Conservation (phyloP, 1,284 basidiomycete genomes). For the Austroboletus niveus region DNA sequence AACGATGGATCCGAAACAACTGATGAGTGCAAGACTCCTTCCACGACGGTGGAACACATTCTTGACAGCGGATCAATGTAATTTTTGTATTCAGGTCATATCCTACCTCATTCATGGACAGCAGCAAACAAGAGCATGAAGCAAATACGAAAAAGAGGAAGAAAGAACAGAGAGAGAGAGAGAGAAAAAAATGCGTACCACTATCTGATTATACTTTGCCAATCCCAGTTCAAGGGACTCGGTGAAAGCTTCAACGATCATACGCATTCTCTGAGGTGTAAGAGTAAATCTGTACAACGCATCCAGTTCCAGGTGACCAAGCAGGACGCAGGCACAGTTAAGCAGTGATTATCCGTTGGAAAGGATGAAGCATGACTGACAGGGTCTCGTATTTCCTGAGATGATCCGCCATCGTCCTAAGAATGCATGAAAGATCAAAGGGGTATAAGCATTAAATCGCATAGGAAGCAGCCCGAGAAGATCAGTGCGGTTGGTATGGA, state of each 20-base stretch:
- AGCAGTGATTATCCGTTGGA: conserved; percentile 1
- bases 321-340: conserved; percentile 2
- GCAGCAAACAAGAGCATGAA: background rate
- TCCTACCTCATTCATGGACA: conserved; percentile 3
- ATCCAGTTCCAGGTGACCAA: background rate
- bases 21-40: background rate
- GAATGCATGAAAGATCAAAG: background rate
- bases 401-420: conserved; percentile 85
- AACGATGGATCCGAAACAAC: background rate
- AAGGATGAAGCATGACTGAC: conserved; percentile 43
- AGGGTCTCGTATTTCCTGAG: conserved; percentile 83
- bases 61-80: conserved; percentile 3
- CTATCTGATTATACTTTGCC: conserved; percentile 79
- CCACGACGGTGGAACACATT: background rate
- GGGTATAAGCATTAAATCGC: conserved; percentile 5
- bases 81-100: background rate
- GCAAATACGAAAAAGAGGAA: conserved; percentile 2
- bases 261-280: conserved; percentile 92
- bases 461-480: background rate
- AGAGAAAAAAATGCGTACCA: conserved; percentile 58
- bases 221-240: conserved; percentile 89
- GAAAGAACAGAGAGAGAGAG: background rate
- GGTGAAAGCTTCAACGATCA: conserved; percentile 96
- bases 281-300: conserved; percentile 65
- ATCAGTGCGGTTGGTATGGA: background rate